Percentiles rank a stretch among this genome's conserved stretches.
Conservation (phyloP, 2,329 filamentous ascomycete genomes). For the Pochonia chlamydosporia region DNA sequence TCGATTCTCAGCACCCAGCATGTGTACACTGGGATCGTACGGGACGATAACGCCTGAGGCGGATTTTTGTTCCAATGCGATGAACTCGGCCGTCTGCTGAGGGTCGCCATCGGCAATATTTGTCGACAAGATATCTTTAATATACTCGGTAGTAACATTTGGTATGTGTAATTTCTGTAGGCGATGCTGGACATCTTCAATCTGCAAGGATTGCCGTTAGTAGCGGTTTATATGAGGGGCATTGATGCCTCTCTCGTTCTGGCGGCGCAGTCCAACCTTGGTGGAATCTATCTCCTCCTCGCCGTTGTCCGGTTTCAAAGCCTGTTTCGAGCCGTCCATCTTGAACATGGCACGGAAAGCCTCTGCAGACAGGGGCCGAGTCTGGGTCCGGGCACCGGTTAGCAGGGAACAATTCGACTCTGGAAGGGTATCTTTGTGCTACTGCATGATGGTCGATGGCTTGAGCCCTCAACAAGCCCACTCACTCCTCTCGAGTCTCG, state of each 20-base stretch:
- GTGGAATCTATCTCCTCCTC: slow-evolving; percentile 23
- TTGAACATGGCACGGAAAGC: slow-evolving; percentile 60
- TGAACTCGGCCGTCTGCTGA: slow-evolving; percentile 68
- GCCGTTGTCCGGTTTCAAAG: slow-evolving; percentile 29
- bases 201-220: slow-evolving; percentile 21
- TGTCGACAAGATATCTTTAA: slow-evolving; percentile 50
- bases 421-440: background rate
- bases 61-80: slow-evolving; percentile 74
- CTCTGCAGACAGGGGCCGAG: slow-evolving; percentile 49
- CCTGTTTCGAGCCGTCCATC: slow-evolving; percentile 50
- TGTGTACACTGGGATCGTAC: slow-evolving; percentile 64
- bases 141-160: slow-evolving; percentile 49
- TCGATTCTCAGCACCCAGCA: slow-evolving; percentile 83
- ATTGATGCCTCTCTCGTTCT: background rate
- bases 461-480: background rate
- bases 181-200: slow-evolving; percentile 33
- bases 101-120: slow-evolving; percentile 63
- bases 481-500: background rate
- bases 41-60: slow-evolving; percentile 71
- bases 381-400: slow-evolving; percentile 24
- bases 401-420: background rate
- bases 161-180: slow-evolving; percentile 40
- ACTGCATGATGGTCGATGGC: background rate
- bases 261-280: slow-evolving; percentile 18
- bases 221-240: background rate